These are phyloP conservation scores for Ustilago hordei DNA, from an alignment of 1,284 basidiomycete species.

Conservation along the genomic window DNA sequence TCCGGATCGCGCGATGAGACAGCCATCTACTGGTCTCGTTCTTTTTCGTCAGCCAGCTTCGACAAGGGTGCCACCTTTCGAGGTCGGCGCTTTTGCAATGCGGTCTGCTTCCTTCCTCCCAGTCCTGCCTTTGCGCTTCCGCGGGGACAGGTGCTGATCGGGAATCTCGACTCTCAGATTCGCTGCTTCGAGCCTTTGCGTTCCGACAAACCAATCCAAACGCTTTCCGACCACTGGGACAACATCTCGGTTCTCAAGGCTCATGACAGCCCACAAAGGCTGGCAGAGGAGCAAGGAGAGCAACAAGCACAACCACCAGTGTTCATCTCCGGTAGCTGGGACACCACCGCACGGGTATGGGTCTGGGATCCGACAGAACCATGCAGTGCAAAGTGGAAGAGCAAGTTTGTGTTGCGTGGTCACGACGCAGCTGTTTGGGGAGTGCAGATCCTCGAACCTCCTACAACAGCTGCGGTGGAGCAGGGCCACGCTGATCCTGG, in stretches of 20 bases:
- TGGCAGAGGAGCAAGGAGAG: neutral
- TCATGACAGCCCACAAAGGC: neutral
- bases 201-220: conserved; percentile 32
- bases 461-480: conserved; percentile 1
- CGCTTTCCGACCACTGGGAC: conserved; percentile 52
- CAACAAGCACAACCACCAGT: neutral
- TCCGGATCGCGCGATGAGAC: conserved; percentile 44
- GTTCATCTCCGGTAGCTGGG: conserved; percentile 55
- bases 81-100: conserved; percentile 37
- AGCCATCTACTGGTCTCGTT: conserved; percentile 34
- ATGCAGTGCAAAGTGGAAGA: conserved; percentile 24
- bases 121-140: conserved; percentile 5
- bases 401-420: conserved; percentile 30
- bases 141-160: conserved; percentile 38
- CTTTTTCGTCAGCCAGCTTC: conserved; percentile 7
- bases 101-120: conserved; percentile 29
- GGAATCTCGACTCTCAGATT: conserved; percentile 48
- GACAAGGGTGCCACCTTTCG: conserved; percentile 19
- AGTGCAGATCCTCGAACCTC: conserved; percentile 42
- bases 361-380: conserved; percentile 14
- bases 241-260: conserved; percentile 46
- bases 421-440: conserved; percentile 57
- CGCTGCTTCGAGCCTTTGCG: conserved; percentile 49
- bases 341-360: conserved; percentile 49
- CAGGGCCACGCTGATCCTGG: too few species aligned